phyloP scores from a whole-genome alignment of 805 yeast species.

The Barnettozyma salicaria region DNA sequence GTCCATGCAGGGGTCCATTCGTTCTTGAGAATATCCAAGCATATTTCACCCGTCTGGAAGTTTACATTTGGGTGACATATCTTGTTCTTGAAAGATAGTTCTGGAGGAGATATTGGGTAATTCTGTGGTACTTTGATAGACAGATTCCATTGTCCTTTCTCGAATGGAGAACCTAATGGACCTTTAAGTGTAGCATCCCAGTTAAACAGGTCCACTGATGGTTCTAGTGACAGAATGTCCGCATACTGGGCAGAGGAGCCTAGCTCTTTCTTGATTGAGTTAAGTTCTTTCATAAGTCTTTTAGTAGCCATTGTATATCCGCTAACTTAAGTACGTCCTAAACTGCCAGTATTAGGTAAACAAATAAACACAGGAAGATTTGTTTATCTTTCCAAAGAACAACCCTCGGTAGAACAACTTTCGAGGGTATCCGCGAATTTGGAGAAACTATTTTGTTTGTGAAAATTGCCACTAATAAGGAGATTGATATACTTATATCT shows the following conservation, averaged over 20 bases:
- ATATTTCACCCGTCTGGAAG: conserved; percentile 57
- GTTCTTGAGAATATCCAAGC: conserved; percentile 55
- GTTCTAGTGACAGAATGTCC: conserved; percentile 38
- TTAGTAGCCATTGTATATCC: conserved; percentile 25
- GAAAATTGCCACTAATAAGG: conserved; percentile 10
- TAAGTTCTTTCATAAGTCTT: conserved; percentile 34
- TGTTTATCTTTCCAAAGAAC: conserved; percentile 6
- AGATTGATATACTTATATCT: no score
- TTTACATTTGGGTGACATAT: conserved; percentile 47
- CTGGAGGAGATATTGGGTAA: conserved; percentile 60
- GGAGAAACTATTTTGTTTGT: neutral
- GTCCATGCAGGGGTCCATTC: conserved; percentile 78
- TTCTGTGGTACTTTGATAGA: conserved; percentile 37
- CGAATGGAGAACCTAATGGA: conserved; percentile 47
- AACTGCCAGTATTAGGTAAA: no score
- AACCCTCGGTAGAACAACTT: neutral
- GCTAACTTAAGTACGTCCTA: neutral
- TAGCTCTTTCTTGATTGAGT: conserved; percentile 27
- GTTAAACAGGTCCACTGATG: conserved; percentile 40
- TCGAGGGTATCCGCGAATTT: neutral
- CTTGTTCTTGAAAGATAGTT: conserved; percentile 36
- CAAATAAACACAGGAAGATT: no score
- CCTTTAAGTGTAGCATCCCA: conserved; percentile 52
- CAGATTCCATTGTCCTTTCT: conserved; percentile 47
- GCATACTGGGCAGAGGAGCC: conserved; percentile 14